Evolutionary conservation across 148 eudicot genomes (phyloP), one percentile per base, ranked within the genome.

Genomic region (Selenicereus undatus): DNA sequence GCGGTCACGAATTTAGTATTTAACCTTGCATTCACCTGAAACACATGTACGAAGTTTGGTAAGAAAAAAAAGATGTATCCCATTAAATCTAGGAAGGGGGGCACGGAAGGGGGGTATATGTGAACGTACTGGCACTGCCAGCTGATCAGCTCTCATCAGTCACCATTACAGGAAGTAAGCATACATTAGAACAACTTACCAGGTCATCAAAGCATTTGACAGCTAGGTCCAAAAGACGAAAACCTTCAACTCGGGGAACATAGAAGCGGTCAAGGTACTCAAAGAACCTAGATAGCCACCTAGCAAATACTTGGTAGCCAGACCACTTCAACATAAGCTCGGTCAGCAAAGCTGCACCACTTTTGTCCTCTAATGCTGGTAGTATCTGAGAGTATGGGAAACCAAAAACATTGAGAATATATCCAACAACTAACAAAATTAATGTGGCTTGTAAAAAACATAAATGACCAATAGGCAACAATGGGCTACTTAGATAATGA

Each of bases 211-310:
- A 87, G 78, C 82, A 74, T 73, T 62, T 60, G 30, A 80, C 17
- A 11, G 85, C 85, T 72, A 54, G 78, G 22, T 87, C 80, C 22
- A 43, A 36, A 36, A 84, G 89, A 39, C 79, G 26, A 74, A 78
- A 76, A 77, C 35, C 74, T 39, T 80, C 81, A 35, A 66, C 21
- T 36, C 85, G 79, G 24, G 82, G 83, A 30, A 80, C 82, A 45
- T 73, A 82, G 80, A 79, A 82, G 73, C 89, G 87, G 45, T 82
- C 87, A 73, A 87, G 87, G 76, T 84, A 87, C 39, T 74, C 66
- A 76, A 87, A 87, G 81, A 84, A 84, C 72, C 85, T 79, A 16
- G 87, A 87, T 54, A 87, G 80, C 87, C 81, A 79, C 74, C 74
- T 76, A 36, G 78, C 74, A 82, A 87, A 84, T 62, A 87, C 66